A percentile compares a stretch with the other conserved stretches of the same genome.
These are phyloP conservation scores for Elsinoe australis DNA, from an alignment of 2,329 filamentous ascomycete species.

Conservation along the genomic window DNA sequence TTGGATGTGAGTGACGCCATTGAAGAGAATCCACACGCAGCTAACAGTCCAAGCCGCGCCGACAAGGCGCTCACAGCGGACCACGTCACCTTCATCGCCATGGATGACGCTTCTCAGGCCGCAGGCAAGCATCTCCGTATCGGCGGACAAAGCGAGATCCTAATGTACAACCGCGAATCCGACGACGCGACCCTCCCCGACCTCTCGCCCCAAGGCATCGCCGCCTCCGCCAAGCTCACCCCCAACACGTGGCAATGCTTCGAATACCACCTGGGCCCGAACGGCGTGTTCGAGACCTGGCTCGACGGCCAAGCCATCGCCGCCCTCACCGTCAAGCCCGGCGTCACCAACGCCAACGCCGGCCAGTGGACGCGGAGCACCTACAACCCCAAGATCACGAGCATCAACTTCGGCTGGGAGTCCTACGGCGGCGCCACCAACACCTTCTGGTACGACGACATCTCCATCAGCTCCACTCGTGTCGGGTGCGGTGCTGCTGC, in stretches of 20 bases:
- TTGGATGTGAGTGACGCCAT: conserved; percentile 44
- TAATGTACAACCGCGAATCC: conserved; percentile 58
- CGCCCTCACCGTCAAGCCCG: conserved; percentile 44
- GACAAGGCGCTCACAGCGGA: conserved; percentile 50
- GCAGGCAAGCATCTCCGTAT: conserved; percentile 56
- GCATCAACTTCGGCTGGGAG: conserved; percentile 57
- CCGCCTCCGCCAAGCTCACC: conserved; percentile 45
- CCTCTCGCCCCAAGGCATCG: conserved; percentile 52
- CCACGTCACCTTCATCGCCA: conserved; percentile 57
- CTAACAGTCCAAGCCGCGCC: not conserved
- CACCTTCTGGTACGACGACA: conserved; percentile 58
- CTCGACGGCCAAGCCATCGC: conserved; percentile 46
- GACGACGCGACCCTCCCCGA: conserved; percentile 57
- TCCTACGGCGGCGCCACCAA: conserved; percentile 53
- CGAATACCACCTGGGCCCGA: conserved; percentile 52
- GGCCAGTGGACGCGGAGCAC: conserved; percentile 44
- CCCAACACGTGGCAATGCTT: conserved; percentile 51
- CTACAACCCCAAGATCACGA: conserved; percentile 47
- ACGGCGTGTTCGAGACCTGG: conserved; percentile 56
- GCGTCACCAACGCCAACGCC: conserved; percentile 45
- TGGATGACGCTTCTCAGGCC: conserved; percentile 52
- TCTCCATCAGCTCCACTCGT: conserved; percentile 42
- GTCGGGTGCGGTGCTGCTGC: conserved; percentile 39
- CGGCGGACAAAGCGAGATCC: conserved; percentile 52
- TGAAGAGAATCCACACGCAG: not conserved